Percentiles rank a stretch among this genome's conserved stretches.
phyloP scores from a whole-genome alignment of 345 rosid species.

The Cardamine chenopodiifolia region DNA sequence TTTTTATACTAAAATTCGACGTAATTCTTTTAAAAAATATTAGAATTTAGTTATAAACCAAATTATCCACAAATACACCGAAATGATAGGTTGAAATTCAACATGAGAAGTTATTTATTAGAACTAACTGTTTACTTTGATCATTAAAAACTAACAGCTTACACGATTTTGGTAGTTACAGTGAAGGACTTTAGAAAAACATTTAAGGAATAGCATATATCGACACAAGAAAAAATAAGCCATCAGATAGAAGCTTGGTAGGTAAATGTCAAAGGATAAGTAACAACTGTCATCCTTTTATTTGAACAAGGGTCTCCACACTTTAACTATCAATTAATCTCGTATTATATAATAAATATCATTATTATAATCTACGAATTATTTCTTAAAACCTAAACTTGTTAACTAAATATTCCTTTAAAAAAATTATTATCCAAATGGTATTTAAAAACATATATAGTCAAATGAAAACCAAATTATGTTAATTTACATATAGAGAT shows the following conservation, averaged over 20 bases:
- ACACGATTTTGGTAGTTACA: background rate
- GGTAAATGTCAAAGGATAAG: slow-evolving; percentile 26
- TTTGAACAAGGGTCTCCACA: slow-evolving; percentile 27
- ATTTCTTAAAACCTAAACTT: no score
- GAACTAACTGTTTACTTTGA: no score
- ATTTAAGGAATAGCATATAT: background rate
- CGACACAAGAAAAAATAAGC: background rate
- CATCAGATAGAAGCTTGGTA: no score
- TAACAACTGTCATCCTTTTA: background rate
- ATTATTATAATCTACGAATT: background rate
- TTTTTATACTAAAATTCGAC: background rate
- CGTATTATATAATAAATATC: background rate
- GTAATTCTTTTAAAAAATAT: background rate
- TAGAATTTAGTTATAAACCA: background rate
- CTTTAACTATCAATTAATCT: slow-evolving; percentile 14
- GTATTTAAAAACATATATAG: no score
- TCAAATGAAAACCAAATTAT: no score
- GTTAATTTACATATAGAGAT: no score
- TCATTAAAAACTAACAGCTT: background rate
- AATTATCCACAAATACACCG: background rate
- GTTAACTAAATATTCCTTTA: no score
- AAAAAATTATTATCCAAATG: no score
- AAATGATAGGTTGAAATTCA: background rate
- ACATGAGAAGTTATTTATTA: background rate
- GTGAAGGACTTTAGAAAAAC: background rate